These are phyloP conservation scores for Jatropha multifida DNA, from an alignment of 441 rosid species.

Conservation along the genomic window DNA sequence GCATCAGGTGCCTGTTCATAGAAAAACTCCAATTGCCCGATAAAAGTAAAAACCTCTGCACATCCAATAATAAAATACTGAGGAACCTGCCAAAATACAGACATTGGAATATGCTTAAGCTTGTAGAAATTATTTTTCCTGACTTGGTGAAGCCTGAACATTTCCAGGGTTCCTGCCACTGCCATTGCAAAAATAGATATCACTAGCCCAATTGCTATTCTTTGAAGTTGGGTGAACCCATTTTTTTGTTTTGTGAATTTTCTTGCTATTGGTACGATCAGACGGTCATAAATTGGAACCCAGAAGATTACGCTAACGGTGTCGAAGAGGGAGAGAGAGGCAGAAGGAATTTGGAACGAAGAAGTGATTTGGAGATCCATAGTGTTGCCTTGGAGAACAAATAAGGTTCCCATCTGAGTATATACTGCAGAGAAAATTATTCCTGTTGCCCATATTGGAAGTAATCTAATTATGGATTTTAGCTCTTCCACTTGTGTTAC, in stretches of 20 bases:
- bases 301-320: conserved; percentile 73
- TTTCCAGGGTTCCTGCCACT: conserved; percentile 58
- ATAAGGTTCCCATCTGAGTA: conserved; percentile 82
- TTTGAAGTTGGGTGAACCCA: conserved; percentile 89
- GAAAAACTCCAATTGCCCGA: conserved; percentile 88
- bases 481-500: conserved; percentile 93
- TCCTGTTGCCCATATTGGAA: conserved; percentile 88
- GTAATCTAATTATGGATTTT: conserved; percentile 63
- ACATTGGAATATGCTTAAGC: conserved; percentile 52
- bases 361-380: conserved; percentile 68
- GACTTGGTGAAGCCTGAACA: conserved; percentile 48
- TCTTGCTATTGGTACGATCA: conserved; percentile 64
- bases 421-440: conserved; percentile 76
- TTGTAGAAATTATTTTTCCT: conserved; percentile 58
- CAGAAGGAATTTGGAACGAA: conserved; percentile 76
- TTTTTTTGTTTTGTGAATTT: conserved; percentile 62
- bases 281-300: conserved; percentile 70
- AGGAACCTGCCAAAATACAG: conserved; percentile 86
- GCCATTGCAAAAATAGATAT: conserved; percentile 76
- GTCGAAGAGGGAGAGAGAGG: conserved; percentile 79
- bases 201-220: conserved; percentile 80
- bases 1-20: conserved; percentile 95
- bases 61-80: conserved; percentile 85
- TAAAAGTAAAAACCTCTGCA: conserved; percentile 86
- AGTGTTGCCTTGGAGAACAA: conserved; percentile 84